phyloP scores from a whole-genome alignment of 345 rosid genomes.

The Salix koriyanagi region DNA sequence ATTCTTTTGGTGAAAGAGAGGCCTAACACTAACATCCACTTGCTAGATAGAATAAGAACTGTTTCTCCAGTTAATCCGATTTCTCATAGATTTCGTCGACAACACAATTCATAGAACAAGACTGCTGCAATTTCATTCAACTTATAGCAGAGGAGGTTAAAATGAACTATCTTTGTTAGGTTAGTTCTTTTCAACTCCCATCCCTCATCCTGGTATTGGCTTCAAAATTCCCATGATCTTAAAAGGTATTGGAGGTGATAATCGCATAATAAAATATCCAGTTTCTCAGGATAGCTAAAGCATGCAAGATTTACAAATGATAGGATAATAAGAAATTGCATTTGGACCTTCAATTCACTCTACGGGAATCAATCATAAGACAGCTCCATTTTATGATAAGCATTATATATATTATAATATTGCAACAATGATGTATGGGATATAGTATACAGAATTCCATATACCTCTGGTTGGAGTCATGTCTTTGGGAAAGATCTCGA shows the following conservation, averaged over 20 bases:
- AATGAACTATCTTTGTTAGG: not conserved
- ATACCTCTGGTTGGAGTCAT: slow-evolving; percentile 62
- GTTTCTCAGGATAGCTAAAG: not conserved
- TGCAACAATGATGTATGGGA: not conserved
- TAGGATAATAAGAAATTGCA: not conserved
- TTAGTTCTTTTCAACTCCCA: not conserved
- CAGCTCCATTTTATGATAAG: not conserved
- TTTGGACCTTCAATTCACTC: not conserved
- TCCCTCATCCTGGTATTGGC: not conserved
- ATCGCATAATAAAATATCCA: not conserved
- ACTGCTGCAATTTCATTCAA: no score
- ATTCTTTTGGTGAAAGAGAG: no score
- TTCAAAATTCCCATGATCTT: not conserved
- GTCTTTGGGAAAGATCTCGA: slow-evolving; percentile 80
- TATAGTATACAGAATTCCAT: not conserved
- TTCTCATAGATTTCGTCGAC: no score
- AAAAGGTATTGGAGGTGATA: not conserved
- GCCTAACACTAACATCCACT: no score
- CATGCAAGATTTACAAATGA: not conserved
- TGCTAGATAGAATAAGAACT: no score
- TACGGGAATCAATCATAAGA: not conserved
- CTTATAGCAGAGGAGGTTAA: not conserved
- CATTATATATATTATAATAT: not conserved
- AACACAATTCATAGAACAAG: no score
- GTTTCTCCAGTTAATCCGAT: no score